Percentiles rank a stretch among this genome's conserved stretches.
phyloP scores from a whole-genome alignment of 179 eudicot genomes.

The Amaranthus tricolor region DNA sequence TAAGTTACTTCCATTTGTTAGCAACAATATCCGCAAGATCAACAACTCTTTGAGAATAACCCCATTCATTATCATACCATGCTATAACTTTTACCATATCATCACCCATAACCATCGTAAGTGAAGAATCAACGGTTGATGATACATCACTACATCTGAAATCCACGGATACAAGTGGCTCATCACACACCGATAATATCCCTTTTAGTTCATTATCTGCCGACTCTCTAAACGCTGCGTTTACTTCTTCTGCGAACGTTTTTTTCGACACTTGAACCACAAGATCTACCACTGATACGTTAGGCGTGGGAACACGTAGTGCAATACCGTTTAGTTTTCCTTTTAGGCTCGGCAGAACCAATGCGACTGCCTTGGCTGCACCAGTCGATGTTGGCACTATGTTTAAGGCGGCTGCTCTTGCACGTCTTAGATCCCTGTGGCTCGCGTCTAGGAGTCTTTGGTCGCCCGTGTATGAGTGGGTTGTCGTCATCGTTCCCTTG shows the following conservation, averaged over 20 bases:
- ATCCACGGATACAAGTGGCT: conserved; percentile 92
- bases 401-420: conserved; percentile 94
- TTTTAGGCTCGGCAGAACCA: conserved; percentile 84
- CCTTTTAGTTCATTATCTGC: conserved; percentile 85
- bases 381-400: conserved; percentile 97
- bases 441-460: conserved; percentile 95
- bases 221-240: conserved; percentile 87
- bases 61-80: conserved; percentile 99
- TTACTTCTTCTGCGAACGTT: conserved; percentile 96
- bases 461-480: conserved; percentile 98
- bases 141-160: conserved; percentile 89
- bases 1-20: conserved; percentile 69
- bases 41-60: conserved; percentile 98
- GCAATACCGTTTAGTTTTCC: conserved; percentile 98
- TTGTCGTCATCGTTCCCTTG: conserved; percentile 98
- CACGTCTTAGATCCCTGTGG: conserved; percentile 94
- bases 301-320: conserved; percentile 96
- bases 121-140: conserved; percentile 86
- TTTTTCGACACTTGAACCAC: conserved; percentile 93
- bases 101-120: conserved; percentile 99
- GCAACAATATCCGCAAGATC: conserved; percentile 98
- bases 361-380: conserved; percentile 96
- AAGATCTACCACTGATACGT: conserved; percentile 93
- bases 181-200: conserved; percentile 82
- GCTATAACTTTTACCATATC: conserved; percentile 99